phyloP scores from a whole-genome alignment of 1,284 basidiomycete species.

The Retiboletus fuscus region DNA sequence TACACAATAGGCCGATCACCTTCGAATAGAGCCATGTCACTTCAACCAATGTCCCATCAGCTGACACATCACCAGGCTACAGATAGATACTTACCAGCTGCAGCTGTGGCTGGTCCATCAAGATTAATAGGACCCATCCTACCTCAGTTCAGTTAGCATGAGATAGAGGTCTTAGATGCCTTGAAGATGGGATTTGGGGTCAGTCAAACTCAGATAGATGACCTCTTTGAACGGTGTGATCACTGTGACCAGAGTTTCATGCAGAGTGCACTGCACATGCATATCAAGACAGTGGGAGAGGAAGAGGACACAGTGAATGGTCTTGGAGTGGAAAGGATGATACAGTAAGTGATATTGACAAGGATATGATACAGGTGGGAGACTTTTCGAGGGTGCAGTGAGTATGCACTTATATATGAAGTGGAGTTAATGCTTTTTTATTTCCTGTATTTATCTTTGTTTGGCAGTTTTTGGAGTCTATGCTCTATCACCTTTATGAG shows the following conservation, averaged over 20 bases:
- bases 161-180: not conserved
- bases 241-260: constrained; percentile 11
- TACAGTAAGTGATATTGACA: not conserved
- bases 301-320: not conserved
- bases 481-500: not conserved
- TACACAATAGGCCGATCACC: too few relatives aligned
- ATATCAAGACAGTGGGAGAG: not conserved
- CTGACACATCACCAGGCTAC: too few relatives aligned
- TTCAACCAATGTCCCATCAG: too few relatives aligned
- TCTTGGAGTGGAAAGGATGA: not conserved
- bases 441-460: constrained; percentile 13
- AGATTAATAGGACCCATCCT: too few relatives aligned
- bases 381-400: too few relatives aligned
- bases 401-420: not conserved
- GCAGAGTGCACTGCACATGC: constrained; percentile 1
- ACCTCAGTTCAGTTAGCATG: not conserved
- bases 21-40: too few relatives aligned
- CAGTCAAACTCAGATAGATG: not conserved
- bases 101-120: too few relatives aligned
- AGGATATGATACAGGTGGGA: too few relatives aligned
- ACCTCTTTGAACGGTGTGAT: constrained; percentile 11
- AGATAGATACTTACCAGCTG: too few relatives aligned
- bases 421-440: not conserved
- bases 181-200: constrained; percentile 3
- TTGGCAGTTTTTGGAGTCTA: constrained; percentile 14